These are phyloP conservation scores for Canavalia gladiata DNA, from an alignment of 306 rosid genomes.

Conservation along the genomic window DNA sequence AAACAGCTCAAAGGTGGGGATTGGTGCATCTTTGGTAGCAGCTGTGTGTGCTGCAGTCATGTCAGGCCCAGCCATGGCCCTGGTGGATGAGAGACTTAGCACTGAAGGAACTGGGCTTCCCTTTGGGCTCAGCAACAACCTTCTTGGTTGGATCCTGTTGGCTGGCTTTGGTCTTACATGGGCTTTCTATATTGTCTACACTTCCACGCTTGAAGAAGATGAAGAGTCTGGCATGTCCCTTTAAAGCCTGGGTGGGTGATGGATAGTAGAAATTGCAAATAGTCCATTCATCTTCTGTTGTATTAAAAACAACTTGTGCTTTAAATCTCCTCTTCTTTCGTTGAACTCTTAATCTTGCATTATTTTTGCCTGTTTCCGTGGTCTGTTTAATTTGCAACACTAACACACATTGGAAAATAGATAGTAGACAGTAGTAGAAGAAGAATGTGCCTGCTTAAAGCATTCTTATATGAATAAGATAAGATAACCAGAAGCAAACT, in stretches of 20 bases:
- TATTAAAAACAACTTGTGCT: constrained; percentile 48
- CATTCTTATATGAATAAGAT: neutral
- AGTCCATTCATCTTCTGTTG: constrained; percentile 40
- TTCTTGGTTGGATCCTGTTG: constrained; percentile 84
- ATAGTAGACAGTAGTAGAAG: neutral
- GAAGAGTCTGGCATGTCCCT: constrained; percentile 97
- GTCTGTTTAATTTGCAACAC: constrained; percentile 13
- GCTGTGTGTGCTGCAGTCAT: constrained; percentile 69
- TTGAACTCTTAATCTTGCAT: constrained; percentile 13
- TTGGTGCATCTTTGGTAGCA: constrained; percentile 71
- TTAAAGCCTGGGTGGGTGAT: constrained; percentile 34
- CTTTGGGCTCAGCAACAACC: constrained; percentile 93
- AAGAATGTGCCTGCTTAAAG: constrained; percentile 2
- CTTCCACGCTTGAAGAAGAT: constrained; percentile 84
- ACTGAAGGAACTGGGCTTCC: constrained; percentile 99
- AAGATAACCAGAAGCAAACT: neutral
- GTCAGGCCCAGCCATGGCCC: constrained; percentile 88
- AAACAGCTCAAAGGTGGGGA: constrained; percentile 60
- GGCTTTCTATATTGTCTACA: constrained; percentile 66
- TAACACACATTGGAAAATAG: neutral
- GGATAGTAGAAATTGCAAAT: constrained; percentile 53
- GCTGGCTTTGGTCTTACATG: constrained; percentile 85
- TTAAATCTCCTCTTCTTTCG: constrained; percentile 32
- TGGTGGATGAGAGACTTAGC: constrained; percentile 92
- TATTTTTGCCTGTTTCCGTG: neutral